Conservation (phyloP, 768 basidiomycete species). For the Tulasnella sp. region DNA sequence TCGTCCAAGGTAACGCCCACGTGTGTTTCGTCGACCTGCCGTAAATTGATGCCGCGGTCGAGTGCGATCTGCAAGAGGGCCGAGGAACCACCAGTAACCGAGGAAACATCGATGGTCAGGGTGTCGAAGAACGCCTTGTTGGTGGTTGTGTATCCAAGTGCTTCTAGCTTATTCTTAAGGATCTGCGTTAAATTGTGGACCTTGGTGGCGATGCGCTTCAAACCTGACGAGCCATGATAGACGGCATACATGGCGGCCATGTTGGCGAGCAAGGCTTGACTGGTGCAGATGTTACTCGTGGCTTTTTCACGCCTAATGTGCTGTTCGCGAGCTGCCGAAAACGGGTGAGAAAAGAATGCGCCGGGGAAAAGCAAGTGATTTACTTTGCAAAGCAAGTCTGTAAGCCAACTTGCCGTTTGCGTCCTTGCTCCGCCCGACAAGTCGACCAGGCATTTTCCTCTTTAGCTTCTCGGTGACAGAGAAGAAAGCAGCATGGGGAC, state of each 20-base stretch:
- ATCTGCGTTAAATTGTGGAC: conserved; percentile 81
- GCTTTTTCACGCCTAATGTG: conserved; percentile 97
- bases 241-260: conserved; percentile 99
- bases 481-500: conserved; percentile 96
- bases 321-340: conserved; percentile 68
- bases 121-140: conserved; percentile 87
- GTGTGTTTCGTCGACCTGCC: conserved; percentile 54
- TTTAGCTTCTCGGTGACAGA: conserved; percentile 85
- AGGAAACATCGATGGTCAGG: conserved; percentile 44
- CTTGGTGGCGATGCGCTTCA: conserved; percentile 73
- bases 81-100: conserved; percentile 41
- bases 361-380: conserved; percentile 25
- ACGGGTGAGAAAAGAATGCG: neutral
- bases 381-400: conserved; percentile 87
- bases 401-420: conserved; percentile 76
- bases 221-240: conserved; percentile 85
- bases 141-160: conserved; percentile 57
- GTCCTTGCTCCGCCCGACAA: conserved; percentile 86
- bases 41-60: conserved; percentile 67
- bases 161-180: conserved; percentile 52
- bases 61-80: conserved; percentile 58
- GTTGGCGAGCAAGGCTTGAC: conserved; percentile 94
- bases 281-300: conserved; percentile 96
- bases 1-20: conserved; percentile 93
- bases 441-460: conserved; percentile 95